phyloP scores from a whole-genome alignment of 306 rosid species.

The Inga laurina region DNA sequence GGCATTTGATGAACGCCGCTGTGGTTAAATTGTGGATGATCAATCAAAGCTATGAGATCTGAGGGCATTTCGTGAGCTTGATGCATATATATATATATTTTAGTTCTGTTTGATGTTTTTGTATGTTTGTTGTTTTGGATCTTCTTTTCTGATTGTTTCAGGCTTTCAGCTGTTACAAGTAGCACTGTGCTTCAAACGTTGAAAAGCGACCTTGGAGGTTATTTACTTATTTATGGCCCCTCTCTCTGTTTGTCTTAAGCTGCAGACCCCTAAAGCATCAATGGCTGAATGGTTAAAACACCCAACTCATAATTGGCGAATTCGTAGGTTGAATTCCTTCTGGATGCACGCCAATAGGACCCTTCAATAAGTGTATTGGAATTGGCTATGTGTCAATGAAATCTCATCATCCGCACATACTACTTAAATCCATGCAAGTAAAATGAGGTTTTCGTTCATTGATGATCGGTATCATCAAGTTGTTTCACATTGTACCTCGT shows the following conservation, averaged over 20 bases:
- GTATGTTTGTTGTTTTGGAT: not conserved
- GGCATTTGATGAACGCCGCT: constrained; percentile 31
- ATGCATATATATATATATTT: too few relatives aligned
- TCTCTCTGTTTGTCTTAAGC: too few relatives aligned
- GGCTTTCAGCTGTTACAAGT: not conserved
- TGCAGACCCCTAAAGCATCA: not conserved
- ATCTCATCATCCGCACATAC: too few relatives aligned
- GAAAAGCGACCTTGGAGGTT: constrained; percentile 42
- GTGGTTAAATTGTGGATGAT: constrained; percentile 13
- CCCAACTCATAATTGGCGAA: not conserved
- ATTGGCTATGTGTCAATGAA: not conserved
- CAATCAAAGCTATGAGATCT: constrained; percentile 35
- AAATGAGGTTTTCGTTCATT: too few relatives aligned
- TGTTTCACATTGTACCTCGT: too few relatives aligned
- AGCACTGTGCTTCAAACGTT: constrained; percentile 45
- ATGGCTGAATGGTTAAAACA: not conserved
- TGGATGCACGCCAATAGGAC: not conserved
- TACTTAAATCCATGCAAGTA: too few relatives aligned
- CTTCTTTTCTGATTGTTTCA: not conserved
- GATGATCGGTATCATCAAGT: too few relatives aligned
- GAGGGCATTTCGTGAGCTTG: constrained; percentile 5
- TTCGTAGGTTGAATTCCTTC: too few relatives aligned
- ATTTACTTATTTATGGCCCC: not conserved
- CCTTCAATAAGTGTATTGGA: not conserved
- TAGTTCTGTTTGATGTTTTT: not conserved